Base-by-base conservation (phyloP, 495 filamentous ascomycete genomes). In the Xylaria intraflava region DNA sequence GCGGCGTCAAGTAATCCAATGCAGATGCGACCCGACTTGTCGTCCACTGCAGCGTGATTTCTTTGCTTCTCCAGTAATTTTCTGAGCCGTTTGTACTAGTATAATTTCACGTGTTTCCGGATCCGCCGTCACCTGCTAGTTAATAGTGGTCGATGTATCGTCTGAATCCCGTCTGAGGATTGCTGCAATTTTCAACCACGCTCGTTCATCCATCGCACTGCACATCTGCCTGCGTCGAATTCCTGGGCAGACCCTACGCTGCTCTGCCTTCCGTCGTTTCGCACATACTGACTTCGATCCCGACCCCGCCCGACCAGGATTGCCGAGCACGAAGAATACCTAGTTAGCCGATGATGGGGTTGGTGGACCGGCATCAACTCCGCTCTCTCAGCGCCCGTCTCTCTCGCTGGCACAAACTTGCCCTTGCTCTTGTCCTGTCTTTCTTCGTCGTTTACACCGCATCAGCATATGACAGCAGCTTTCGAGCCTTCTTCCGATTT, bases 381-480 rank as follows among this genome's bases (percentile, higher is more conserved):
- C 61, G 64, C 49, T 55, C 64, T 19, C 60, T 59, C 31, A 51
- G 60, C 39, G 54, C 53, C 5, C 64, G 64, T 22, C 48, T 56
- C 40, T 59, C 64, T 46, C 64, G 64, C 3, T 55, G 58, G 36
- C 64, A 66, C n/a, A 66, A 64, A 49, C 49, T 64, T 30, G 49
- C 44, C 16, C 22, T 66, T 8, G 58, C 27, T 9, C 20, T 55
- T 5, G n/a, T 58, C 5, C 35, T 53, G n/a, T 58, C 60, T 26
- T 39, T 66, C n/a, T 60, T 64, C 17, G 26, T 66, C 35, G 39
- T 62, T 31, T 66, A 66, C 24, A 52, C 23, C 44, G 52, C 62
- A 7, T 57, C 61, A 5, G 53, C 64, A 1, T 60, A 57, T 22
- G 64, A 66, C 33, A 59, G 64, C 22, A 57, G 22, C 22, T 36